Percentiles rank a stretch among this genome's conserved stretches.
Evolutionary conservation across 345 rosid species (phyloP).

Genomic region (Eutrema japonicum): DNA sequence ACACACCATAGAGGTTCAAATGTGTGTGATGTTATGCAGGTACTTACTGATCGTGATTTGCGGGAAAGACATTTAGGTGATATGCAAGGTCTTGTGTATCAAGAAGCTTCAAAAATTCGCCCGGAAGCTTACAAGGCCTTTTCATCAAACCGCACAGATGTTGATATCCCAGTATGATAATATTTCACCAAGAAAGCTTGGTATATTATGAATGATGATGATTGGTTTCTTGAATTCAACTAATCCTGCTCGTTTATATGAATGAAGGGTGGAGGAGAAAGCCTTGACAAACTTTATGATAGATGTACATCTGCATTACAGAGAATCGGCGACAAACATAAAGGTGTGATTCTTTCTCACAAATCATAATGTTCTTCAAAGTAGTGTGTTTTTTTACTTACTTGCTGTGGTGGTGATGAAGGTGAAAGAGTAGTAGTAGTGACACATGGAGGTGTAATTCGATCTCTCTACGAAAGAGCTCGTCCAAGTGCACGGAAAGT

Average conservation of each 20-base stretch:
- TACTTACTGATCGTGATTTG: slow-evolving; percentile 61
- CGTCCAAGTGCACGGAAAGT: slow-evolving; percentile 52
- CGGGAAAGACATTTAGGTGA: slow-evolving; percentile 85
- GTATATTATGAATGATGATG: not conserved
- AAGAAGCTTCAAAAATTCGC: slow-evolving; percentile 56
- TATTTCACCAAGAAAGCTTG: slow-evolving; percentile 1
- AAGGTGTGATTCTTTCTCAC: slow-evolving; percentile 47
- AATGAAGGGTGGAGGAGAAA: slow-evolving; percentile 89
- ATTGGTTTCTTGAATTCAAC: not conserved
- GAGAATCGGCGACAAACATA: slow-evolving; percentile 71
- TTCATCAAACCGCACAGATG: slow-evolving; percentile 55
- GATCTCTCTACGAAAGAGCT: slow-evolving; percentile 67
- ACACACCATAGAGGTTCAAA: not conserved
- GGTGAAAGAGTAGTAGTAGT: slow-evolving; percentile 73
- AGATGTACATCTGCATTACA: slow-evolving; percentile 70
- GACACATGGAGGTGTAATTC: slow-evolving; percentile 76
- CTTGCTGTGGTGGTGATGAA: slow-evolving; percentile 38
- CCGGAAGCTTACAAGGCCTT: slow-evolving; percentile 69
- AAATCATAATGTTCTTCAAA: not conserved
- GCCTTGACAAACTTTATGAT: slow-evolving; percentile 65
- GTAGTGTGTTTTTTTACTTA: not conserved
- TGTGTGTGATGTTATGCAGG: slow-evolving; percentile 49
- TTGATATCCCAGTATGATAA: slow-evolving; percentile 75
- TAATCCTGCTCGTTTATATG: not conserved
- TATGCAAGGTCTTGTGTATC: slow-evolving; percentile 71